Base-by-base conservation (phyloP, 2,329 filamentous ascomycete species). In the Aspergillus ochraceoroseus region DNA sequence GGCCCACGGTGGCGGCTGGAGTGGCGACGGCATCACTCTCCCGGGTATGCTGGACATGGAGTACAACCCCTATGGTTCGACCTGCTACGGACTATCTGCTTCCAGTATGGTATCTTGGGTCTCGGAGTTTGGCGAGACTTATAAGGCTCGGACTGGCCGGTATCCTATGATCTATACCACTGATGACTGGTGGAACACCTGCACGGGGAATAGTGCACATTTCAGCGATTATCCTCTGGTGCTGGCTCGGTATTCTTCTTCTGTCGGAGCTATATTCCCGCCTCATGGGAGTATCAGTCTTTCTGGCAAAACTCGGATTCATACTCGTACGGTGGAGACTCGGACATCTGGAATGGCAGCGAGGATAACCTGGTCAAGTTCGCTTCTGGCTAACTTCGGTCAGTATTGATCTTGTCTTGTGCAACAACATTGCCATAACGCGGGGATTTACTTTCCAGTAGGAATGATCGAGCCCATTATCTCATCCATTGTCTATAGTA, bases 21-120 rank as follows among this genome's bases (percentile, higher is more conserved):
- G 63, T 15, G 55, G 52, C 12, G 74, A 78, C 44, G 72, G 72
- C 27, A 70, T 68, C 48, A 78, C 74, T 2, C 65, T 78, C 0
- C 75, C 74, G 0, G 74, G 75, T 2, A 76, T 77, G 73, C 64
- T 79, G 3, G 75, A 76, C 49, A 63, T 77, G 14, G 74, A 77
- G 59, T 67, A 62, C 43, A 60, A 57, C 8, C n/a, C n/a, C n/a
- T n/a, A n/a, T n/a, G n/a, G n/a, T n/a, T n/a, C n/a, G n/a, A n/a
- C n/a, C n/a, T 76, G 73, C 55, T 72, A 64, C 47, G 71, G 68
- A 3, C 59, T 75, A 43, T 68, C 64, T 22, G 42, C 56, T 4
- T 57, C 56, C 12, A 56, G 53, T 19, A 75, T 75, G 65, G 70
- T 75, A 2, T 51, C 60, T 12, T 78, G 74, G 74, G 74, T 77